Percentiles rank a stretch among this genome's conserved stretches.
Evolutionary conservation across 1,284 basidiomycete genomes (phyloP).

Genomic region (Ganoderma lucidum): DNA sequence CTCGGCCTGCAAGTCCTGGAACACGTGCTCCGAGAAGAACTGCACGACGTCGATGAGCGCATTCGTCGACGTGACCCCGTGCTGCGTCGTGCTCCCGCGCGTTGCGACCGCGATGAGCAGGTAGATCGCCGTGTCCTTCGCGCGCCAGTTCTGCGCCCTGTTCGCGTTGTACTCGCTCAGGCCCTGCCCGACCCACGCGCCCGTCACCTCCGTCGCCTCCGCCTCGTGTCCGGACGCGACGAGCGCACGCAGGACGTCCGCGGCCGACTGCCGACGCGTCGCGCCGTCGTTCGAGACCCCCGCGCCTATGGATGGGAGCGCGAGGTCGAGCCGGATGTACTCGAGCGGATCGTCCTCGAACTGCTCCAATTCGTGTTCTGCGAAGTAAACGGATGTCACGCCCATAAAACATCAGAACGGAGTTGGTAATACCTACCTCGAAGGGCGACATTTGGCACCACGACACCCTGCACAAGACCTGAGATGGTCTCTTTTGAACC

Average conservation of each 20-base stretch:
- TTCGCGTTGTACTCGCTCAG: conserved; percentile 72
- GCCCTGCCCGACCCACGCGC: conserved; percentile 83
- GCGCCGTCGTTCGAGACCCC: conserved; percentile 57
- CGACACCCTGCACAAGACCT: conserved; percentile 88
- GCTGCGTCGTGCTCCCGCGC: conserved; percentile 84
- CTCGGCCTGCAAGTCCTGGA: conserved; percentile 84
- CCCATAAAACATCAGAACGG: too few relatives aligned
- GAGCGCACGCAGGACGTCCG: conserved; percentile 90
- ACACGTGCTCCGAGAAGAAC: conserved; percentile 95
- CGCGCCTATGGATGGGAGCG: conserved; percentile 62
- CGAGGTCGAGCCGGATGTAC: conserved; percentile 90
- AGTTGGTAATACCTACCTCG: conserved; percentile 52
- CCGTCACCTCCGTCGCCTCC: conserved; percentile 87
- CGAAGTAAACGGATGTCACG: background rate
- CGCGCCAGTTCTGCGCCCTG: conserved; percentile 83
- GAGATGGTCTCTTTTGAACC: conserved; percentile 83
- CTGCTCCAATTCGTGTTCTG: conserved; percentile 91
- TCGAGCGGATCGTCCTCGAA: conserved; percentile 98
- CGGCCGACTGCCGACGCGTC: conserved; percentile 91
- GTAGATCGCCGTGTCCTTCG: conserved; percentile 97
- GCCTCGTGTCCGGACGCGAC: conserved; percentile 81
- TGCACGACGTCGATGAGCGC: conserved; percentile 92
- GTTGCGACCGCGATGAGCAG: conserved; percentile 92
- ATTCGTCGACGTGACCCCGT: conserved; percentile 95
- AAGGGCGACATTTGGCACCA: conserved; percentile 91